Percentiles rank a stretch among this genome's conserved stretches.
Conservation (phyloP, 768 basidiomycete genomes). For the Mycena chlorophos region DNA sequence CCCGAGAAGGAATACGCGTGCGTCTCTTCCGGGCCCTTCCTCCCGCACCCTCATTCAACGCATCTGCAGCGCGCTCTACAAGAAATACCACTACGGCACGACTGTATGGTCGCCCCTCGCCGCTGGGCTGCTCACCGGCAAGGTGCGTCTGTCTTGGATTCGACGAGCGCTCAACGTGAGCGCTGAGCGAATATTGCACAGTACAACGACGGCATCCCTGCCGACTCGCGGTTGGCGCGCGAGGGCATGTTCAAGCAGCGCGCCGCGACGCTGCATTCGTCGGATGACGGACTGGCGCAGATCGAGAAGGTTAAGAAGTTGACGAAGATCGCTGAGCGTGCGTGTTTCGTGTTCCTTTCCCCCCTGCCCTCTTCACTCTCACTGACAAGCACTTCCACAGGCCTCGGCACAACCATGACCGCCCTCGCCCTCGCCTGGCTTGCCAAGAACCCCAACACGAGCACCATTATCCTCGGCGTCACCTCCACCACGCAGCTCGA, state of each 20-base stretch:
- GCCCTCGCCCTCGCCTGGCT: constrained; percentile 82
- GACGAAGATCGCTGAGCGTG: constrained; percentile 63
- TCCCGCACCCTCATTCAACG: background rate
- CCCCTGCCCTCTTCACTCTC: background rate
- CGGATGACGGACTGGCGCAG: constrained; percentile 64
- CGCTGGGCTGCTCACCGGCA: constrained; percentile 70
- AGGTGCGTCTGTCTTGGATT: background rate
- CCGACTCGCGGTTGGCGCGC: constrained; percentile 67
- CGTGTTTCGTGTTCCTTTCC: constrained; percentile 18
- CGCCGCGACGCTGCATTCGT: constrained; percentile 49
- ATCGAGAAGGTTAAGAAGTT: constrained; percentile 70
- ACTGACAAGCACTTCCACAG: constrained; percentile 29
- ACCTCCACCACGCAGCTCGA: constrained; percentile 61
- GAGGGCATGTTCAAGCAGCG: constrained; percentile 56
- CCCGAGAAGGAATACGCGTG: constrained; percentile 79
- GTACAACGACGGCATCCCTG: constrained; percentile 78
- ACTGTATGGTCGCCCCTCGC: constrained; percentile 78
- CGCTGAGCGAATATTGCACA: constrained; percentile 30
- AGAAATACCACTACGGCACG: constrained; percentile 67
- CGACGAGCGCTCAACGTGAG: background rate
- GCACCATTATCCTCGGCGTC: constrained; percentile 67
- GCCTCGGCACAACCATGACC: constrained; percentile 56
- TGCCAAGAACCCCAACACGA: constrained; percentile 63
- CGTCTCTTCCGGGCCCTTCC: constrained; percentile 22
- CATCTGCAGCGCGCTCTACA: constrained; percentile 54